These are phyloP conservation scores for Colletotrichum sp. DNA, from an alignment of 2,329 filamentous ascomycete species.

Conservation along the genomic window DNA sequence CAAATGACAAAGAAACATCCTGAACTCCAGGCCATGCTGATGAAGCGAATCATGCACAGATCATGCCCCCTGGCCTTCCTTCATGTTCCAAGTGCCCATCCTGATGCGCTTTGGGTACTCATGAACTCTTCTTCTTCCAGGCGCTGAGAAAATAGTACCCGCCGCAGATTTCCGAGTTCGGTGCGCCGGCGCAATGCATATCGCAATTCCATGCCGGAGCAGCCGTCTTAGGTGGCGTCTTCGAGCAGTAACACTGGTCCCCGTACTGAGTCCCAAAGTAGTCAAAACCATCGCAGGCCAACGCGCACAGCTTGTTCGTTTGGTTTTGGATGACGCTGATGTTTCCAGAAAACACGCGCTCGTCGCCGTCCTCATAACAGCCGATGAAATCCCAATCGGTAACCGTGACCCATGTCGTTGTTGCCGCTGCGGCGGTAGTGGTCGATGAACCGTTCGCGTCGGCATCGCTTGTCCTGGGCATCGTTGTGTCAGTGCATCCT, in stretches of 20 bases:
- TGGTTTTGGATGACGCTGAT: background rate
- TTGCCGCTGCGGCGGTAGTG: background rate
- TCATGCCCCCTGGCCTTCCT: background rate
- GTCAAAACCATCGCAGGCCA: background rate
- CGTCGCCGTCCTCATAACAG: background rate
- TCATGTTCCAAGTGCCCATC: background rate
- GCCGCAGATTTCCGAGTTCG: slow-evolving; percentile 6
- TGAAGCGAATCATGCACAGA: background rate
- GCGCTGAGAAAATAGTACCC: slow-evolving; percentile 3
- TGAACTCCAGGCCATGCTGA: background rate
- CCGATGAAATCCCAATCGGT: background rate
- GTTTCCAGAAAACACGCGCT: slow-evolving; percentile 2
- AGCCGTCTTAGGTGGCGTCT: background rate
- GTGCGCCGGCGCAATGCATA: slow-evolving; percentile 5
- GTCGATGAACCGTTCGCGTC: background rate
- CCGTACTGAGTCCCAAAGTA: slow-evolving; percentile 5
- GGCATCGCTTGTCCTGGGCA: background rate
- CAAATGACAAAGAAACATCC: background rate
- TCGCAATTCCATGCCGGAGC: slow-evolving; percentile 9
- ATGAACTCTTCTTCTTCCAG: background rate
- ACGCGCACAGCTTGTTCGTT: background rate
- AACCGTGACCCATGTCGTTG: slow-evolving; percentile 1
- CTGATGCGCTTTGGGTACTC: background rate
- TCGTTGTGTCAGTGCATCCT: background rate
- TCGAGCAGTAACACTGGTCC: slow-evolving; percentile 2